Base-by-base conservation (phyloP, 225 moss, liverwort and hornwort genomes). In the Polytrichum formosum region DNA sequence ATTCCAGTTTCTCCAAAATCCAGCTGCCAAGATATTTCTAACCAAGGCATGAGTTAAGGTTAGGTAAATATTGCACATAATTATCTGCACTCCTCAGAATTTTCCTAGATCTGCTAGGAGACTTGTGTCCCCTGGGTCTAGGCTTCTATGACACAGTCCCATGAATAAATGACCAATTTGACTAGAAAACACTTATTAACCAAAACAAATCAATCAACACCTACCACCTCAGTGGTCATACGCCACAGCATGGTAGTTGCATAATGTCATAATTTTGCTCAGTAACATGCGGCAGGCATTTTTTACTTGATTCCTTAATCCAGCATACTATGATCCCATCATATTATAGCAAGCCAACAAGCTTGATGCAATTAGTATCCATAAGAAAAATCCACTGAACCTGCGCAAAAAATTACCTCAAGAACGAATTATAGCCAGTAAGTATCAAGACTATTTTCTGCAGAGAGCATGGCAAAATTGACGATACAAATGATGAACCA, bases 181-280 rank as follows among this genome's bases (percentile, higher is more conserved):
- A 46, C 16, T 13, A 46, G 13, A 46, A 46, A 4, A 46, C 13
- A 16, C 13, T 16, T 16, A 46, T 46, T 16, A 46, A 46, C 46
- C 46, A 46, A 46, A 13, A 46, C 46, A 58, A 22, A 66, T 19
- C 66, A 66, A 66, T n/a, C 33, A 46, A 54, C 53, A 67, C 67
- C 53, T 67, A 55, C 67, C 67, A 18, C 27, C 53, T 67, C 67
- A 67, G 28, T 67, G 53, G 20, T 54, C 67, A 67, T 23, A 67
- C 1, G 18, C 53, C 53, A 67, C 6, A 20, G 54, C 46, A 46
- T 16, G 54, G 23, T 54, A 26, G 53, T 54, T 55, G 67, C 21
- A 67, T 16, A 67, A 53, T 23, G 67, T 53, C 20, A 54, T 67
- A 27, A 67, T 26, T 17, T 27, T 67, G 54, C 54, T 28, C 53